These are phyloP conservation scores for Aspergillus alliaceus DNA, from an alignment of 2,329 filamentous ascomycete genomes.

Conservation along the genomic window DNA sequence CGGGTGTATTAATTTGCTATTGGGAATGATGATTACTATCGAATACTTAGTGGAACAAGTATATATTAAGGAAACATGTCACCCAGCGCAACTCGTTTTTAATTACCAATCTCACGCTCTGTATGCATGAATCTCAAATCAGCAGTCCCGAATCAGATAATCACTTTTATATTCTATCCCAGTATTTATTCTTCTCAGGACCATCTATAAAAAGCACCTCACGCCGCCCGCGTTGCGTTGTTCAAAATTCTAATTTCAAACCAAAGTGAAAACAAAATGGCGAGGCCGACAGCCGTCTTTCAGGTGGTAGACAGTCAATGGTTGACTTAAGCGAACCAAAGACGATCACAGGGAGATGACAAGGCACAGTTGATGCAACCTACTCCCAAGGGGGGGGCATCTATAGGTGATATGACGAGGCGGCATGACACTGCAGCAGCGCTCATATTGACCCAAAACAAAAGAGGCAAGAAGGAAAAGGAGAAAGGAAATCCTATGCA, in stretches of 20 bases:
- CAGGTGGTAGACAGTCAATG: neutral
- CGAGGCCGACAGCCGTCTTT: neutral
- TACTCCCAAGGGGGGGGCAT: constrained; percentile 7
- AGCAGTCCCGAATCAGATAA: neutral
- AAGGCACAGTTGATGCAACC: constrained; percentile 4
- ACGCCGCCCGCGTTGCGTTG: constrained; percentile 14
- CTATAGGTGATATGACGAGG: constrained; percentile 7
- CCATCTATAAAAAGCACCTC: constrained; percentile 19
- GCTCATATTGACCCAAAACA: constrained; percentile 22
- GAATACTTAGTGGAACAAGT: neutral
- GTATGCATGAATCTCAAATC: neutral
- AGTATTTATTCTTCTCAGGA: constrained; percentile 6
- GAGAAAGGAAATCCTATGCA: constrained; percentile 27
- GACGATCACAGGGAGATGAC: constrained; percentile 1
- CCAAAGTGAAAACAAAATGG: constrained; percentile 1
- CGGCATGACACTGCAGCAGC: constrained; percentile 11
- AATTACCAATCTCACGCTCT: neutral
- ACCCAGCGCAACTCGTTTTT: neutral
- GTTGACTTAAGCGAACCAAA: neutral
- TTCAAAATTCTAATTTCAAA: constrained; percentile 17
- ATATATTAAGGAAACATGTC: neutral
- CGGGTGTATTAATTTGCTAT: neutral
- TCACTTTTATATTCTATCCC: constrained; percentile 7
- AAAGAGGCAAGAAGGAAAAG: constrained; percentile 3
- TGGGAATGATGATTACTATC: neutral